These are phyloP conservation scores for Asclepias syriaca DNA, from an alignment of 257 asterid genomes.

Conservation along the genomic window DNA sequence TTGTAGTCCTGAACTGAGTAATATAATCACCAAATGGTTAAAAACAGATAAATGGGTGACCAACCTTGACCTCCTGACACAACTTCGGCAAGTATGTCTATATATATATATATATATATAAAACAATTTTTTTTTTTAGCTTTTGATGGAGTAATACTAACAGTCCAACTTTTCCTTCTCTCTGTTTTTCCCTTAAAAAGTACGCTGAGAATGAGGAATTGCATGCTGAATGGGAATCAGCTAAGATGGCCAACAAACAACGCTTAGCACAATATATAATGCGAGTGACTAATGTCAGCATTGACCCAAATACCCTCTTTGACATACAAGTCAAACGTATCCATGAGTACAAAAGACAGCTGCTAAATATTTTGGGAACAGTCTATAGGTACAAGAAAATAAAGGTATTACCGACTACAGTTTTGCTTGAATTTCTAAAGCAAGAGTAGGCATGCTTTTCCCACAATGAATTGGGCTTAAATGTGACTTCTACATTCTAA, in stretches of 20 bases:
- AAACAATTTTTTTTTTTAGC: slow-evolving; percentile 8
- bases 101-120: slow-evolving; percentile 13
- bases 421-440: slow-evolving; percentile 12
- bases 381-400: slow-evolving; percentile 94
- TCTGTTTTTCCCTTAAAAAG: slow-evolving; percentile 32
- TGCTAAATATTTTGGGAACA: slow-evolving; percentile 79
- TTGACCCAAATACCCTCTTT: slow-evolving; percentile 82
- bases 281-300: slow-evolving; percentile 71
- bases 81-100: slow-evolving; percentile 75
- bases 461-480: not conserved
- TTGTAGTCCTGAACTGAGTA: slow-evolving; percentile 92
- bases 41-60: slow-evolving; percentile 95
- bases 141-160: not conserved
- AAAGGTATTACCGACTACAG: slow-evolving; percentile 56
- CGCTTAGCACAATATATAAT: slow-evolving; percentile 74
- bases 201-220: slow-evolving; percentile 73
- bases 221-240: slow-evolving; percentile 84
- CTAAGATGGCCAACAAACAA: slow-evolving; percentile 87
- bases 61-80: slow-evolving; percentile 68
- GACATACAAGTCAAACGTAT: slow-evolving; percentile 98
- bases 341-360: slow-evolving; percentile 98
- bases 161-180: slow-evolving; percentile 8
- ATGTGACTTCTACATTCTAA: not conserved
- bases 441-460: not conserved
- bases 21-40: slow-evolving; percentile 94